These are phyloP conservation scores for Sanghuangporus baumii DNA, from an alignment of 1,284 basidiomycete species.

Conservation along the genomic window DNA sequence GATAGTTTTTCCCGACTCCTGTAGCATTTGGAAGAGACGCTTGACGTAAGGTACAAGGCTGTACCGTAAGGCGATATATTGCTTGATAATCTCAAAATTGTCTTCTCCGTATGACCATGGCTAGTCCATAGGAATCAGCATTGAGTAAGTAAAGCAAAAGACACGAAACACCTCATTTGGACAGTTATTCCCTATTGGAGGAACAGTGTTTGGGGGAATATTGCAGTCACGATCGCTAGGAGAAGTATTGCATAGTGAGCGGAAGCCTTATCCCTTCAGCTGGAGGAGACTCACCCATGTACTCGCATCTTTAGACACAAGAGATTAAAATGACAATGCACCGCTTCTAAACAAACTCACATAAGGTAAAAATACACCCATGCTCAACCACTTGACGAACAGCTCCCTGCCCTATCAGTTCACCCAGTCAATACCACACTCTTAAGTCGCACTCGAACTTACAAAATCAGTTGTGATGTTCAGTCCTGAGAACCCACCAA, in stretches of 20 bases:
- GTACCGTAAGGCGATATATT: constrained; percentile 37
- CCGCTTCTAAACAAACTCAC: constrained; percentile 23
- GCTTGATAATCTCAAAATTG: constrained; percentile 34
- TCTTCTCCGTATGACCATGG: constrained; percentile 38
- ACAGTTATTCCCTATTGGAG: constrained; percentile 31
- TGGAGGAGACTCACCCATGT: constrained; percentile 29
- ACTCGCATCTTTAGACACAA: constrained; percentile 30
- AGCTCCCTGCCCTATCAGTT: constrained; percentile 29
- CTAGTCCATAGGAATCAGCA: constrained; percentile 19
- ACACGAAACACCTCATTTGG: constrained; percentile 32
- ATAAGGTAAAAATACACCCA: constrained; percentile 38
- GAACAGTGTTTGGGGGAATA: constrained; percentile 23
- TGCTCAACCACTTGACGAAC: constrained; percentile 36
- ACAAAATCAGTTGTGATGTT: constrained; percentile 31
- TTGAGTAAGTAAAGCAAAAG: neutral
- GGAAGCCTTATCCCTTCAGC: neutral
- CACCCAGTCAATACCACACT: neutral
- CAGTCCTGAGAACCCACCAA: constrained; percentile 36
- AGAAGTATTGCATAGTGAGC: neutral
- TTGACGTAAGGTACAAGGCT: constrained; percentile 34
- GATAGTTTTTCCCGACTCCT: constrained; percentile 31
- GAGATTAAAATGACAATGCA: neutral
- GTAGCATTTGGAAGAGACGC: constrained; percentile 31
- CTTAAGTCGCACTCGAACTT: constrained; percentile 8
- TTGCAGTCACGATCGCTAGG: constrained; percentile 30